A percentile compares a stretch with the other conserved stretches of the same genome.
phyloP scores from a whole-genome alignment of 208 protist genomes.

The Leishmania guyanensis region DNA sequence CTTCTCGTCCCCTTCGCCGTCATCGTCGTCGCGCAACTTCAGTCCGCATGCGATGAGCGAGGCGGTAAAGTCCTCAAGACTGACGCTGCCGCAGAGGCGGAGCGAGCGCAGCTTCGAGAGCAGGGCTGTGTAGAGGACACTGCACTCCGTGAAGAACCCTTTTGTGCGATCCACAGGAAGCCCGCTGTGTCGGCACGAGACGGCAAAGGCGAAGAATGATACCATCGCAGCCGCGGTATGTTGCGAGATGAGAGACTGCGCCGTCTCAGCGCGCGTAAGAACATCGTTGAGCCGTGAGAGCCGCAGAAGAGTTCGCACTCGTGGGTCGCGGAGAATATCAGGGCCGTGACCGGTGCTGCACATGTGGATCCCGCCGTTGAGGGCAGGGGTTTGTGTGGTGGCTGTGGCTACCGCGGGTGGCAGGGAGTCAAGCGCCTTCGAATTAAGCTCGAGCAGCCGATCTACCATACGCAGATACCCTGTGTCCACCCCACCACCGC shows the following conservation, averaged over 20 bases:
- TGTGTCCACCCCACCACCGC: conserved; percentile 8
- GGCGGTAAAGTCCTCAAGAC: conserved; percentile 71
- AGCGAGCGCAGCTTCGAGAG: conserved; percentile 47
- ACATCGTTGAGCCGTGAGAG: conserved; percentile 59
- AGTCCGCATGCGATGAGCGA: conserved; percentile 77
- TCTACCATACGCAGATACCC: conserved; percentile 40
- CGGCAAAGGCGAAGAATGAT: conserved; percentile 68
- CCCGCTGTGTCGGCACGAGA: conserved; percentile 44
- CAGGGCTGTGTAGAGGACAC: conserved; percentile 51
- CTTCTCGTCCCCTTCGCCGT: conserved; percentile 20
- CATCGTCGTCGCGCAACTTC: conserved; percentile 51
- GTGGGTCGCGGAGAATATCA: conserved; percentile 42
- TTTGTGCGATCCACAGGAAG: conserved; percentile 54
- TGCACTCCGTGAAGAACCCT: conserved; percentile 74
- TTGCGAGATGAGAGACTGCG: conserved; percentile 32
- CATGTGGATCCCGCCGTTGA: not conserved
- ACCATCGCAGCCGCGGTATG: conserved; percentile 54
- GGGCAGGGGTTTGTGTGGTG: not conserved
- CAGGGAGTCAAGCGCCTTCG: conserved; percentile 31
- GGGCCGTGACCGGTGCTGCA: conserved; percentile 2
- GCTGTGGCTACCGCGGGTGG: conserved; percentile 7
- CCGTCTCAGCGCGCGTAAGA: conserved; percentile 11
- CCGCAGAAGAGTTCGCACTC: conserved; percentile 67
- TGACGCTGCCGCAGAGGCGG: conserved; percentile 49
- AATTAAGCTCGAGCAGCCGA: conserved; percentile 32